Evolutionary conservation across 2,329 filamentous ascomycete genomes (phyloP), one percentile per base, ranked within the genome.

Genomic region (Nemania sp.): DNA sequence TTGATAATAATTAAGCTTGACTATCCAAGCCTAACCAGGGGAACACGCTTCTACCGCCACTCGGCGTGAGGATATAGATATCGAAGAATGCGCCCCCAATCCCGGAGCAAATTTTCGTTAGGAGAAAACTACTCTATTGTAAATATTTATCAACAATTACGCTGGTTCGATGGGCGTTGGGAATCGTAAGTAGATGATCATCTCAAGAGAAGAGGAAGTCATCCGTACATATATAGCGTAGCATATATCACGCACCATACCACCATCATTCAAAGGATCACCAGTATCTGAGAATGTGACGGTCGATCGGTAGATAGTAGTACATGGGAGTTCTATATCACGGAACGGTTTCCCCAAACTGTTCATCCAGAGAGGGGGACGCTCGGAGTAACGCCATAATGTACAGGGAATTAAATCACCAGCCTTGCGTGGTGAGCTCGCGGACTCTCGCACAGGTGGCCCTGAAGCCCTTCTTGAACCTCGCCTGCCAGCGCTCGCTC

Each of bases 391-490:
- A n/a, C n/a, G n/a, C n/a, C n/a, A 49, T 59, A 66, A 11, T 64
- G 60, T 67, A 68, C 65, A 68, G 45, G 29, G 13, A 49, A 46
- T 49, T n/a, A 7, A 35, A 35, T 70, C 70, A 96, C 91, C 92
- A 95, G 2, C 91, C 91, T 77, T 95, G 90, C 72, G 80, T 84
- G 68, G 85, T 89, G 77, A 96, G 80, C 73, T 90, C 83, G 71
- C 83, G 79, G 5, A 92, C 90, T 66, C 90, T 80, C 42, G 69
- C 73, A 7, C 91, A 83, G 11, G 86, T 84, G 5, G 82, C 82
- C 73, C 79, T 81, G 76, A 95, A 93, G 3, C 87, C 88, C 34
- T 74, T 73, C 80, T 85, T 87, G 76, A 94, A 95, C 61, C 85
- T 83, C 65, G 67, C 77, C 73, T 85, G 82, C 88, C 90, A 92